A percentile compares a stretch with the other conserved stretches of the same genome.
These are phyloP conservation scores for Porogramme epimiltina DNA, from an alignment of 1,284 basidiomycete species.

Conservation along the genomic window DNA sequence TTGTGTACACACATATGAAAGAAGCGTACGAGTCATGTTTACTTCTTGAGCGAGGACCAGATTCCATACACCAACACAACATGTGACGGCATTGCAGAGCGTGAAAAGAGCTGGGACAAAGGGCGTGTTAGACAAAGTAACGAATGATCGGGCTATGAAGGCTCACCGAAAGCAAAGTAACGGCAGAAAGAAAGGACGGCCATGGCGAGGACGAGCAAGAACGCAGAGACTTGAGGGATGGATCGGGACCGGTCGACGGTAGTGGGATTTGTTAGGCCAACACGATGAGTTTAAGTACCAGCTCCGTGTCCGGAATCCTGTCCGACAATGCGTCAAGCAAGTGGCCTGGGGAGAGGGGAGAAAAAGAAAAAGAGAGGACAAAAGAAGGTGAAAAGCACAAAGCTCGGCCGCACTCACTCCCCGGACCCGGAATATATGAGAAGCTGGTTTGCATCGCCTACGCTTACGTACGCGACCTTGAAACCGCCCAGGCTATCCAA, in stretches of 20 bases:
- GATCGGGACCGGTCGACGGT: conserved; percentile 34
- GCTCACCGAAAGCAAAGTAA: conserved; percentile 35
- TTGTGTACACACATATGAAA: background rate
- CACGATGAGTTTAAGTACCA: conserved; percentile 32
- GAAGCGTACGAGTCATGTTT: conserved; percentile 37
- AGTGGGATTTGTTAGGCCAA: conserved; percentile 21
- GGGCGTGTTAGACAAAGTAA: background rate
- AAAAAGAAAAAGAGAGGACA: conserved; percentile 15
- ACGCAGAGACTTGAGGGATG: conserved; percentile 17
- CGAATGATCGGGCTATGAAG: background rate
- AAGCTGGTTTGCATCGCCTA: conserved; percentile 13
- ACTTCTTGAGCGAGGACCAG: conserved; percentile 46
- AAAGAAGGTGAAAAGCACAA: conserved; percentile 20
- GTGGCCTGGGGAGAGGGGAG: conserved; percentile 20
- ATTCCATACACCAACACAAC: conserved; percentile 73
- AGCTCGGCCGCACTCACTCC: conserved; percentile 9
- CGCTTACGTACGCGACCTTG: conserved; percentile 15
- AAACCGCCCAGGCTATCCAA: conserved; percentile 3
- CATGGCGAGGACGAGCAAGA: conserved; percentile 27
- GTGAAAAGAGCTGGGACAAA: conserved; percentile 53
- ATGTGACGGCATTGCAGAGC: conserved; percentile 64
- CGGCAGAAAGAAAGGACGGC: conserved; percentile 31
- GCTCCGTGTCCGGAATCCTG: conserved; percentile 37
- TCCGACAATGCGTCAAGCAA: conserved; percentile 32
- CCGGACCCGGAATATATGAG: conserved; percentile 7